These are phyloP conservation scores for Puccinia polysora DNA, from an alignment of 1,284 basidiomycete species.

Conservation along the genomic window DNA sequence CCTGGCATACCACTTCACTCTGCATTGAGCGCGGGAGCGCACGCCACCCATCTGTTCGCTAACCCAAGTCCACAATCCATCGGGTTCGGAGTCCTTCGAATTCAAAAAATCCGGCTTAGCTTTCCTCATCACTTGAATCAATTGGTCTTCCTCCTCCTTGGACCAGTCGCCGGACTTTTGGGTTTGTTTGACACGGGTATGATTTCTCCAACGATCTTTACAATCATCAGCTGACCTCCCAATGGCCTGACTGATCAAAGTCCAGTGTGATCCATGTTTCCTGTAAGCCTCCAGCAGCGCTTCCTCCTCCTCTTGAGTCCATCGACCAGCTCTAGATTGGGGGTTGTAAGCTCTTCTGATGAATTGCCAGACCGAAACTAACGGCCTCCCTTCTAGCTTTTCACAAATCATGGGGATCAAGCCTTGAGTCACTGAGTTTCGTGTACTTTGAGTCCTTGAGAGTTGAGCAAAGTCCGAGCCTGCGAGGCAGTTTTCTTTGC, in stretches of 20 bases:
- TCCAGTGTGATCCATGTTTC: conserved; percentile 71
- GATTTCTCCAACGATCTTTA: conserved; percentile 74
- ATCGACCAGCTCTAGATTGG: conserved; percentile 64
- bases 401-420: conserved; percentile 65
- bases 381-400: conserved; percentile 66
- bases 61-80: conserved; percentile 73
- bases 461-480: conserved; percentile 61
- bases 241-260: conserved; percentile 64
- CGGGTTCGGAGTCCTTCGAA: conserved; percentile 61
- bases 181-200: conserved; percentile 62
- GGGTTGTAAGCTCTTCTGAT: conserved; percentile 67
- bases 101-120: conserved; percentile 59
- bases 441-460: no score
- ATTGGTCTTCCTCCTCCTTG: conserved; percentile 66
- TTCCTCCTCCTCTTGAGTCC: conserved; percentile 66
- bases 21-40: conserved; percentile 70
- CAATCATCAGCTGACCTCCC: conserved; percentile 71
- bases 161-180: conserved; percentile 64
- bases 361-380: conserved; percentile 74
- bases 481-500: conserved; percentile 57
- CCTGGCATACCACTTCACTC: conserved; percentile 67
- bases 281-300: conserved; percentile 64
- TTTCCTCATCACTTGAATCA: conserved; percentile 63
- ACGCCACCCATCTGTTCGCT: conserved; percentile 68
- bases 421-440: conserved; percentile 61